Evolutionary conservation across 2,329 filamentous ascomycete genomes (phyloP), one percentile per base, ranked within the genome.

Genomic region (Zymoseptoria pseudotritici): DNA sequence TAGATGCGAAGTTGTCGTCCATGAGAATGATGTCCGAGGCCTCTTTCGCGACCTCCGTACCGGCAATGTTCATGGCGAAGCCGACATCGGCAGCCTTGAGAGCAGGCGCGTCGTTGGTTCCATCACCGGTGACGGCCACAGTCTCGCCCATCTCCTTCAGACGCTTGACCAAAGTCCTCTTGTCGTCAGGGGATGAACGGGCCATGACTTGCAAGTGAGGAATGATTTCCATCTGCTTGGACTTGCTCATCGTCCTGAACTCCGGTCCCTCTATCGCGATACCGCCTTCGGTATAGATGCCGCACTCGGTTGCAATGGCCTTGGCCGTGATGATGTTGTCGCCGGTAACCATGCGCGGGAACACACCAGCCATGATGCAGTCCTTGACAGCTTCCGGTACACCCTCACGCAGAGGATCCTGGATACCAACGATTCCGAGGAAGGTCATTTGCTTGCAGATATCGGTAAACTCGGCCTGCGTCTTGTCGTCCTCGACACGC

Each of bases 361-460:
- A 79, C 17, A 91, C 87, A 58, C 87, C 87, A 19, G 88, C 88
- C 24, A 79, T 79, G 65, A 86, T 82, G 63, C 87, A 89, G 69
- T 83, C 83, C 60, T 79, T 77, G 58, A 91, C 88, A 52, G 88
- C 87, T 54, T 84, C 81, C 13, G 83, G 79, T 21, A 90, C 88
- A 65, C 86, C 86, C 5, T 82, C 80, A 58, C 88, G 80, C 19
- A 90, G 82, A 36, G 88, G 88, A 72, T 91, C 88, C 70, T 90
- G 86, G 69, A 91, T 90, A 66, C 87, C 88, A 54, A 89, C 86
- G 50, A 90, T 78, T 19, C 85, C 85, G 65, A 91, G 76, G 76
- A 91, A 89, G 4, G 82, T 85, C 83, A 93, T 90, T 57, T 89
- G 80, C 56, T 82, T 80, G 72, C 90, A 88, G 2, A 92, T 72